phyloP scores from a whole-genome alignment of 371 early-diverging fungal genomes.

The Rhizopus stolonifer region DNA sequence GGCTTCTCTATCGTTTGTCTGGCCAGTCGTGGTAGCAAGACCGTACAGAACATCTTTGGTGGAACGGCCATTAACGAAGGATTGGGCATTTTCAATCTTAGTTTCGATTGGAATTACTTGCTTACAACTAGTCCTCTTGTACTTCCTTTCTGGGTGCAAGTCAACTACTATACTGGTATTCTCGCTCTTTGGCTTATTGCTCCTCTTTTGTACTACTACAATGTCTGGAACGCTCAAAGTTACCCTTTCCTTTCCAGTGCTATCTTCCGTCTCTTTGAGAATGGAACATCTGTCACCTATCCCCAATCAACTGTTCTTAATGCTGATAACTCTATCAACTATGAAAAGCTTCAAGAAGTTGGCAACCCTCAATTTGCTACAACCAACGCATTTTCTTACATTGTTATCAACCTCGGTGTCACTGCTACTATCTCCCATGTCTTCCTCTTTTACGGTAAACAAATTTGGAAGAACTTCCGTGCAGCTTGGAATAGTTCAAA shows the following conservation, averaged over 20 bases:
- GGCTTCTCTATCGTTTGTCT: conserved; percentile 54
- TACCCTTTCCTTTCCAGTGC: conserved; percentile 46
- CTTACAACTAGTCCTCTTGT: conserved; percentile 61
- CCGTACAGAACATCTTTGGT: conserved; percentile 51
- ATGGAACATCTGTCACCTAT: conserved; percentile 29
- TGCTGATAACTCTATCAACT: conserved; percentile 36
- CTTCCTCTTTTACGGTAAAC: conserved; percentile 45
- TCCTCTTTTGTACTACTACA: conserved; percentile 36
- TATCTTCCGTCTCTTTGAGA: conserved; percentile 31
- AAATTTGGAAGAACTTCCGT: conserved; percentile 21
- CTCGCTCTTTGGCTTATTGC: conserved; percentile 37
- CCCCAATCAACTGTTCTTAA: conserved; percentile 43
- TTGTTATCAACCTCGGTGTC: conserved; percentile 43
- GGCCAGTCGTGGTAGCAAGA: conserved; percentile 46
- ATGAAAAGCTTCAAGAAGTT: conserved; percentile 31
- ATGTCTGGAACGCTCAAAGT: conserved; percentile 49
- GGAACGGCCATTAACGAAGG: conserved; percentile 49
- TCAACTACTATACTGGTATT: conserved; percentile 42
- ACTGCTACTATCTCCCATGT: conserved; percentile 58
- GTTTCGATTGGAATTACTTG: conserved; percentile 53
- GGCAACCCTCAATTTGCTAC: conserved; percentile 40
- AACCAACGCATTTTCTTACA: conserved; percentile 25
- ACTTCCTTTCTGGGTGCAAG: conserved; percentile 62
- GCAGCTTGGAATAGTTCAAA: background rate
- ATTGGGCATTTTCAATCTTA: conserved; percentile 46